Evolutionary conservation across 768 basidiomycete genomes (phyloP), one percentile per base, ranked within the genome.

Genomic region (Russula foetens): DNA sequence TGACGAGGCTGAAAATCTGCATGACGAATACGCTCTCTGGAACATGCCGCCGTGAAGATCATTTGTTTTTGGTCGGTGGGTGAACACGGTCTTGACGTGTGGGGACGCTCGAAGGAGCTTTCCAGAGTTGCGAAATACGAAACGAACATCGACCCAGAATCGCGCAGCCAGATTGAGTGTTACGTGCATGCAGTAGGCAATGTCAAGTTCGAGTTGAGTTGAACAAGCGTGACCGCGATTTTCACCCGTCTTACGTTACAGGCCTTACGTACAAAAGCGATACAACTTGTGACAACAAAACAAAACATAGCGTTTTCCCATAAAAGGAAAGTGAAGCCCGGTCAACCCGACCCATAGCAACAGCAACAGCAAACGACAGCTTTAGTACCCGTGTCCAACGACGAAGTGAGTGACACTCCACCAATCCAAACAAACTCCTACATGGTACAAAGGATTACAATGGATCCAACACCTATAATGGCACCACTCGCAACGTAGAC

Each of bases 381-480:
- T 9, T 4, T 33, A n/a, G n/a, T n/a, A n/a, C 31, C 31, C 31
- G 4, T 9, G 5, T 35, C 8, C 35, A 35, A 35, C 9, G 29
- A 23, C 17, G 21, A 26, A 50, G 41, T 21, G 17, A 17, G 14
- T 1, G 23, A 15, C n/a, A 35, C 28, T 7, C 11, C 17, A 7
- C 8, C 45, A 35, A 5, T 12, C 21, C n/a, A 17, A 31, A 48
- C 28, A 21, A 6, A 4, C 15, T 7, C 2, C 45, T 56, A 82
- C 73, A 87, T 71, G 58, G 79, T 84, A 28, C 77, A 81, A 71
- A 89, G 69, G 43, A 89, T 69, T 24, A 75, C 65, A 19, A 88
- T 63, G 4, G 75, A 73, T 53, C 78, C 77, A 17, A 74, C 54
- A 4, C 83, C 82, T 14, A 88, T 70, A n/a, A 83, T 7, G 2